Base-by-base conservation (phyloP, 2,329 filamentous ascomycete species). In the Daldinia sp. region DNA sequence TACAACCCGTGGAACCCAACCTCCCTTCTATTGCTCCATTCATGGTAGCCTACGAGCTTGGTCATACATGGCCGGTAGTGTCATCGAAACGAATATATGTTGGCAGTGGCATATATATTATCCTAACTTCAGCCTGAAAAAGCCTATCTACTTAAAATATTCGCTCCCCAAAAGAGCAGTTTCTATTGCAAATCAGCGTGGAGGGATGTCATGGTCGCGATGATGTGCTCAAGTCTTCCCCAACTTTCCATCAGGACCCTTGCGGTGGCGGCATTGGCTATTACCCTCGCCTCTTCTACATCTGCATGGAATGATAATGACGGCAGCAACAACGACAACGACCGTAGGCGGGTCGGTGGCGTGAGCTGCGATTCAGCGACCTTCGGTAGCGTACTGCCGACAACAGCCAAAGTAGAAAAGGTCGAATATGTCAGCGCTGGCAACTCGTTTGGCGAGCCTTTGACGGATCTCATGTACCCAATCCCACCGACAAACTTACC, bases 371-470 rank as follows among this genome's bases (percentile, higher is more conserved):
- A 68, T 39, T 59, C 23, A 8, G 15, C 53, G 2, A 66, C 70
- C 15, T 69, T 76, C 41, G 61, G 67, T 7, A 45, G 37, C 7
- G 37, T 70, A 15, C 66, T 77, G 3, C 71, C 75, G 3, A 25
- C 62, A 8, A 60, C 70, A 55, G 72, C 73, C 15, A 69, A 53
- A 53, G 63, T 77, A 25, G 72, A 76, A 43, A 69, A 58, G 30
- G 70, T 74, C n/a, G 62, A 71, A 45, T 61, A 68, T 19, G 67
- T 78, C 17, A 55, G 70, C 17, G 68, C 70, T 1, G 75, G 75
- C 2, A 71, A 73, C 45, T 75, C 69, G 3, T 78, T 78, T 41
- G 77, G 78, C 47, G 77, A 80, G 30, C 77, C 77, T 1, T 1
- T 62, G 4, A 68, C 61, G 5, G 70, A 80, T 58, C 63, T 77